Percentiles rank a stretch among this genome's conserved stretches.
Conservation (phyloP, 208 protist genomes). For the Lotmaria passim region DNA sequence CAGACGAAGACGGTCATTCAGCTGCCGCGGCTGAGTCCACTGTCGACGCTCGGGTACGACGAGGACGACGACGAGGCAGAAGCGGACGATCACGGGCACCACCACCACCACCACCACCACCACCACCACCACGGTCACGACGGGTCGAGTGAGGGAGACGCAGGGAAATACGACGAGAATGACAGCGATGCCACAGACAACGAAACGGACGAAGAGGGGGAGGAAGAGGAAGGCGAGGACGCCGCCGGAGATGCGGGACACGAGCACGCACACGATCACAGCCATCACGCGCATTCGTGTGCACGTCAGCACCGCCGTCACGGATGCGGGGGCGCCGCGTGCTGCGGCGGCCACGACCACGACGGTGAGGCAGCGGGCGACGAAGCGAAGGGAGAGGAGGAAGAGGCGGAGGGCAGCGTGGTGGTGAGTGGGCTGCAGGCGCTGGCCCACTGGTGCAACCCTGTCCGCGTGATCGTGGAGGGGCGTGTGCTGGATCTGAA, state of each 20-base stretch:
- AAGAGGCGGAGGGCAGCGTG: slow-evolving; percentile 18
- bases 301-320: slow-evolving; percentile 10
- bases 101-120: slow-evolving; percentile 22
- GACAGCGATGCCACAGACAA: slow-evolving; percentile 16
- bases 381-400: slow-evolving; percentile 11
- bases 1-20: slow-evolving; percentile 80
- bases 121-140: slow-evolving; percentile 19
- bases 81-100: slow-evolving; percentile 30
- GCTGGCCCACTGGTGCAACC: slow-evolving; percentile 49
- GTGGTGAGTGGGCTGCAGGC: slow-evolving; percentile 53
- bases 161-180: slow-evolving; percentile 36
- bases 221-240: background rate
- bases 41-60: slow-evolving; percentile 65
- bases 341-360: slow-evolving; percentile 21
- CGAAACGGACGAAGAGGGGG: background rate
- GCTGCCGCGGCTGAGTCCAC: slow-evolving; percentile 55
- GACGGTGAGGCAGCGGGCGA: slow-evolving; percentile 15
- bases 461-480: slow-evolving; percentile 67
- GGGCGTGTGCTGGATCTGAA: slow-evolving; percentile 61
- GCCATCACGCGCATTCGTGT: background rate
- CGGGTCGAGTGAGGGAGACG: background rate
- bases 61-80: slow-evolving; percentile 26
- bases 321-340: slow-evolving; percentile 19
- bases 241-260: slow-evolving; percentile 13
- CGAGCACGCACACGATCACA: slow-evolving; percentile 21